phyloP scores from a whole-genome alignment of 2,329 filamentous ascomycete genomes.

The Penicillium paneum region DNA sequence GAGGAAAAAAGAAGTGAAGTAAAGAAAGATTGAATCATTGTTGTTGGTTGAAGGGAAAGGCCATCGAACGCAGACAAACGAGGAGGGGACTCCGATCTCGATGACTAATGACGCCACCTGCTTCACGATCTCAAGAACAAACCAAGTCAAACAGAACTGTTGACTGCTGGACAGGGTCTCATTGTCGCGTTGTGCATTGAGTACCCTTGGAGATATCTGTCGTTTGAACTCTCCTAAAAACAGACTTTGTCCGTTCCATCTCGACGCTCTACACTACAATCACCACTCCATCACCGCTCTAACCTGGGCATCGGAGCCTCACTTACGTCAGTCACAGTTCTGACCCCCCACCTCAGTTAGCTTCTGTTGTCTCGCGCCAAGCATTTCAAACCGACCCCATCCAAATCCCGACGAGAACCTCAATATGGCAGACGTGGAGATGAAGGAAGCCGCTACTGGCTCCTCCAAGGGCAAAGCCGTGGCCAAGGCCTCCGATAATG shows the following conservation, averaged over 20 bases:
- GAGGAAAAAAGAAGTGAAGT: not conserved
- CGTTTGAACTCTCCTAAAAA: not conserved
- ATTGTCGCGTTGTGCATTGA: not conserved
- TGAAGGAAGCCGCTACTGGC: conserved; percentile 69
- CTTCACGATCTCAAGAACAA: conserved; percentile 17
- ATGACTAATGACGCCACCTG: conserved; percentile 27
- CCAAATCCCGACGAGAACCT: not conserved
- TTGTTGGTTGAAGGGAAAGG: conserved; percentile 14
- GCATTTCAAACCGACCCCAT: conserved; percentile 4
- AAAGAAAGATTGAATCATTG: conserved; percentile 5
- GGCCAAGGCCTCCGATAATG: conserved; percentile 53
- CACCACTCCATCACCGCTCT: conserved; percentile 1
- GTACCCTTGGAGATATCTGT: conserved; percentile 4
- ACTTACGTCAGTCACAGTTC: conserved; percentile 12
- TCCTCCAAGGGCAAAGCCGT: conserved; percentile 53
- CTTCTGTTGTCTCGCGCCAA: conserved; percentile 6
- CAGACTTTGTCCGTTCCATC: not conserved
- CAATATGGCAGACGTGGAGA: conserved; percentile 90
- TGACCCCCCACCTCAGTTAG: conserved; percentile 8
- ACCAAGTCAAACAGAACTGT: conserved; percentile 16
- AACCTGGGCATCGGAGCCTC: conserved; percentile 3
- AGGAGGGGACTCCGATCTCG: conserved; percentile 6
- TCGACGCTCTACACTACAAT: not conserved
- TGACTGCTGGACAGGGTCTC: not conserved
- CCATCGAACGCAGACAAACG: conserved; percentile 7